These are phyloP conservation scores for Euptelea pleiosperma DNA, from an alignment of 164 flowering plant species.

Conservation along the genomic window DNA sequence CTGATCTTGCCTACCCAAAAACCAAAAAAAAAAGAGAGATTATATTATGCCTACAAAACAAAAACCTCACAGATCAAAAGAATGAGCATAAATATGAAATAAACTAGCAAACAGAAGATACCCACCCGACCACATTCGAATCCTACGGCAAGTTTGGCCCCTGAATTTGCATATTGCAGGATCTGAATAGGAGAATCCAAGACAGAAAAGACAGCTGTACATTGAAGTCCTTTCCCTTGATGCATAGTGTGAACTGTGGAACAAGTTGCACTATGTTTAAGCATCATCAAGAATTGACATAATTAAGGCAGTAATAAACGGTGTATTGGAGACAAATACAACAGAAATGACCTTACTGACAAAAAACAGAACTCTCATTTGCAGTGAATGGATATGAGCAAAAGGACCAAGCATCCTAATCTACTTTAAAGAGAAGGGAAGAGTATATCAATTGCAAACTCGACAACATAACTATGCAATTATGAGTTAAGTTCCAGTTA, in stretches of 20 bases:
- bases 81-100: slow-evolving; percentile 1
- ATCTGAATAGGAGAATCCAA: slow-evolving; percentile 55
- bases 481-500: no score
- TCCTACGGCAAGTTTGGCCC: slow-evolving; percentile 70
- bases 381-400: no score
- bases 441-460: no score
- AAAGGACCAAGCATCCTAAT: not conserved
- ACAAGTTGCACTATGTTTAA: slow-evolving; percentile 4
- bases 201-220: slow-evolving; percentile 50
- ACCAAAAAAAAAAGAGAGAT: no score
- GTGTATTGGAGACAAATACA: not conserved
- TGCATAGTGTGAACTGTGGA: slow-evolving; percentile 45
- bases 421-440: no score
- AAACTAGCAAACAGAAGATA: slow-evolving; percentile 13
- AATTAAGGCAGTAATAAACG: not conserved
- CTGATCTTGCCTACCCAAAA: no score
- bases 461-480: no score
- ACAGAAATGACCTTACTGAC: not conserved
- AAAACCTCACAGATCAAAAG: slow-evolving; percentile 8
- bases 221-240: slow-evolving; percentile 41
- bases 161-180: slow-evolving; percentile 45
- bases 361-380: no score
- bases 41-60: no score
- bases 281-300: not conserved
- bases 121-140: slow-evolving; percentile 74